Percentiles rank a stretch among this genome's conserved stretches.
Evolutionary conservation across 73 alveolate species (phyloP).

Genomic region (Paramecium octaurelia): DNA sequence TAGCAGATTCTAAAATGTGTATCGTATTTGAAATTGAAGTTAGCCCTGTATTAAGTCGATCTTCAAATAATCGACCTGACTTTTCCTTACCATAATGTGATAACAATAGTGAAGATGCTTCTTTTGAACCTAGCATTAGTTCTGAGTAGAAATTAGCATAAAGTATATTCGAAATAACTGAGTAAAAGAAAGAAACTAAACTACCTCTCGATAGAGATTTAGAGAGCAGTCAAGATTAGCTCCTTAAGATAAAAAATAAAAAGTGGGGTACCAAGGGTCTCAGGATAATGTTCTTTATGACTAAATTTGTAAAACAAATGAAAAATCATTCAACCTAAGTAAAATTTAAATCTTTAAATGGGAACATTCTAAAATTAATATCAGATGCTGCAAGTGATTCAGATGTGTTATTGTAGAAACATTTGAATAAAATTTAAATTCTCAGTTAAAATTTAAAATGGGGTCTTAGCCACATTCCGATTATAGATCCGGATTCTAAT

Average conservation of each 20-base stretch:
- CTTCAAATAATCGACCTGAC: neutral
- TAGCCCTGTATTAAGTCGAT: neutral
- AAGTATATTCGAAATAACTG: neutral
- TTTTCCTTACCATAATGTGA: neutral
- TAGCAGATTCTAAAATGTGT: neutral
- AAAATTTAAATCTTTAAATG: neutral
- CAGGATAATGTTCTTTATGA: neutral
- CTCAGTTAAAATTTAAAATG: neutral
- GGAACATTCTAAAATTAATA: neutral
- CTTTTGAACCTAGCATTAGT: neutral
- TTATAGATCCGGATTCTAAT: neutral
- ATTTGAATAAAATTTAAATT: neutral
- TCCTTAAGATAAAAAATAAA: neutral
- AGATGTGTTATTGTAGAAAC: neutral
- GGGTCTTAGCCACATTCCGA: neutral
- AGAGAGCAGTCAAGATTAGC: neutral
- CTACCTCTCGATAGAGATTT: neutral
- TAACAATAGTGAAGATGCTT: neutral
- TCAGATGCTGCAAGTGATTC: conserved; percentile 11
- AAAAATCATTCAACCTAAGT: neutral
- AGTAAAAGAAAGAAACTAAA: neutral
- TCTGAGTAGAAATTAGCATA: neutral
- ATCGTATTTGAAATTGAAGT: neutral
- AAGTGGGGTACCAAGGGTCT: neutral
- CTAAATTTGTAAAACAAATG: neutral